Base-by-base conservation (phyloP, 257 asterid genomes). In the Solanum habrochaites region DNA sequence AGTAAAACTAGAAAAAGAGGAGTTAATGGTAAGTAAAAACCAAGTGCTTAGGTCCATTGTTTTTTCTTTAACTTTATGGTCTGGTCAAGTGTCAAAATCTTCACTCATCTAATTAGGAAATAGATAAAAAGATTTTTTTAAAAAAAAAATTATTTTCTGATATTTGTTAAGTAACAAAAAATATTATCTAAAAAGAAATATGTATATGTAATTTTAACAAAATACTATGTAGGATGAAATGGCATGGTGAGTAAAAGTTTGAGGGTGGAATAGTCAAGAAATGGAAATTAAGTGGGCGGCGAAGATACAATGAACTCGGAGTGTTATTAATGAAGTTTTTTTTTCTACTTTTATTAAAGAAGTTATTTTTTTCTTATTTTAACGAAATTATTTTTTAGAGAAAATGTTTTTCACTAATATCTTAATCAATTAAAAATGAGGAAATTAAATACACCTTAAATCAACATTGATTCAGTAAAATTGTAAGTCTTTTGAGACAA, bases 1-100 rank as follows among this genome's bases (percentile, higher is more conserved):
- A 15, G 42, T 45, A 27, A 43, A 15, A 78, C 56, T 5, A 74
- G 52, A 35, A 74, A 39, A 39, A 21, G 25, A 39, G 5, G 49
- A 35, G 42, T 70, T 75, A 8, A 77, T 42, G 83, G 83, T 25
- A 77, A 78, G 9, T 45, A 78, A 25, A 78, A 45, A 77, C 83
- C 37, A 25, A 77, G 40, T 14, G 62, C 83, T 78, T 78, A 78
- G 84, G 15, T 45, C 37, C 23, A 5, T 45, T 45, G 39, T 78
- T 45, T 78, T 78, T 21, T 27, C 13, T 15, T 15, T 4, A 8
- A 25, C 16, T 25, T 78, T 78, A 78, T 7, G 64, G 14, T 23
- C n/a, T 7, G 40, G 14, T 23, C n/a, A 35, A 35, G 21, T 39
- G 32, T 21, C 20, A 39, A 74, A 69, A 69, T 29, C 40, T 67